phyloP scores from a whole-genome alignment of 2,329 filamentous ascomycete genomes.

The Diaporthe capsici region DNA sequence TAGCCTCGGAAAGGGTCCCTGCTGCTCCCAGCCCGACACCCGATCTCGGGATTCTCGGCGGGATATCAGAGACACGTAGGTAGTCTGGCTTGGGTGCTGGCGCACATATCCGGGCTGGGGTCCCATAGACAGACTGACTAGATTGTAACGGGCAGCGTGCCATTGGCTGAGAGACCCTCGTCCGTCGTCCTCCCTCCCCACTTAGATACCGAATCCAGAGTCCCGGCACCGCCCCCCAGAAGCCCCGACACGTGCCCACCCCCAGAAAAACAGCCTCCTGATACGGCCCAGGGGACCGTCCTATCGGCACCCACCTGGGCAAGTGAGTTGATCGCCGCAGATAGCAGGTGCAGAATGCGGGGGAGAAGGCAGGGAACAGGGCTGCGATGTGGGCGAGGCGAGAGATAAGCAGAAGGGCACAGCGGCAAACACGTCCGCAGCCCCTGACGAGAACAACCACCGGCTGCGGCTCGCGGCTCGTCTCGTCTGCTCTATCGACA shows the following conservation, averaged over 20 bases:
- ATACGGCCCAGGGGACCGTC: constrained; percentile 19
- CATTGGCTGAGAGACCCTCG: neutral
- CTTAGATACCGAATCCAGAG: constrained; percentile 25
- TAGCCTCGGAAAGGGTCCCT: neutral
- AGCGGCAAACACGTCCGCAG: constrained; percentile 13
- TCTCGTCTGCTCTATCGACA: constrained; percentile 26
- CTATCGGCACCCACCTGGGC: constrained; percentile 5
- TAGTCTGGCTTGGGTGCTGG: neutral
- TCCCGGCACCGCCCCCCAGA: constrained; percentile 12
- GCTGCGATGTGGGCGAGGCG: neutral
- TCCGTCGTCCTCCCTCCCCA: neutral
- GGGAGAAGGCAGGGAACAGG: constrained; percentile 29
- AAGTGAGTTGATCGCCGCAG: constrained; percentile 8
- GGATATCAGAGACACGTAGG: constrained; percentile 26
- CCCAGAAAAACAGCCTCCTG: constrained; percentile 25
- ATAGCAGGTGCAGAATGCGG: constrained; percentile 28
- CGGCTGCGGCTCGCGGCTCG: constrained; percentile 18
- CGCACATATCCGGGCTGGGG: constrained; percentile 4
- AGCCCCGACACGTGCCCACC: neutral
- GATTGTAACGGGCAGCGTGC: constrained; percentile 5
- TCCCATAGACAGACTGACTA: constrained; percentile 23
- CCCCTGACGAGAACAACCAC: constrained; percentile 9
- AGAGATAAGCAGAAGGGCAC: constrained; percentile 20
- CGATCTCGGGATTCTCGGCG: constrained; percentile 28
- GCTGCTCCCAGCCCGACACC: constrained; percentile 10